Percentiles rank a stretch among this genome's conserved stretches.
Evolutionary conservation across 805 yeast species (phyloP).

Genomic region (Yamadazyma phyllophila): DNA sequence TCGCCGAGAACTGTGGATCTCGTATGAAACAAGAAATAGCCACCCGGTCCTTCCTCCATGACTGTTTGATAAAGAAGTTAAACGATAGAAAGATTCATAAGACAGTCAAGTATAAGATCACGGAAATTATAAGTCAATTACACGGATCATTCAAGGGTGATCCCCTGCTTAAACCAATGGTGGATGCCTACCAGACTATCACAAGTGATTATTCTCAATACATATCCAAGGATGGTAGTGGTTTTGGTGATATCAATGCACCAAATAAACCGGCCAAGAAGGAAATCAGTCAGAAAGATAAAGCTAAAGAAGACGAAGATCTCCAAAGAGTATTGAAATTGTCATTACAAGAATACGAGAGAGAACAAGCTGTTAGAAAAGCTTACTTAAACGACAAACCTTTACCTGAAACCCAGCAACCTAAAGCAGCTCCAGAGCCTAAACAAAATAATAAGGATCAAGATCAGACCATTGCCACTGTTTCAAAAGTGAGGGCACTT

Average conservation of each 20-base stretch:
- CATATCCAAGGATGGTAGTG: slow-evolving; percentile 9
- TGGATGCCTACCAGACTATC: slow-evolving; percentile 55
- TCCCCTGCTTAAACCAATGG: slow-evolving; percentile 71
- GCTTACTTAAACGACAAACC: slow-evolving; percentile 31
- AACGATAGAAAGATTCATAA: slow-evolving; percentile 59
- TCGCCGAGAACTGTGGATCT: slow-evolving; percentile 46
- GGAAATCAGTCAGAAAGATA: slow-evolving; percentile 44
- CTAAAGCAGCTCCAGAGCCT: slow-evolving; percentile 12
- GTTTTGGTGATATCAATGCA: slow-evolving; percentile 12
- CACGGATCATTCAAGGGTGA: slow-evolving; percentile 64
- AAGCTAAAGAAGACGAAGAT: slow-evolving; percentile 66
- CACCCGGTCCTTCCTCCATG: slow-evolving; percentile 33
- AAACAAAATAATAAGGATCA: neutral
- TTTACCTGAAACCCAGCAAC: slow-evolving; percentile 26
- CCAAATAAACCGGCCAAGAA: slow-evolving; percentile 63
- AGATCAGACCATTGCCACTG: slow-evolving; percentile 39
- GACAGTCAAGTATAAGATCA: slow-evolving; percentile 62
- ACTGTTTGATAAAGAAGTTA: slow-evolving; percentile 39
- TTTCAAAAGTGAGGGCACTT: slow-evolving; percentile 76
- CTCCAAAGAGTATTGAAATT: slow-evolving; percentile 70
- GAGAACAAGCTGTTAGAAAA: slow-evolving; percentile 32
- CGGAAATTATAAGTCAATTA: slow-evolving; percentile 68
- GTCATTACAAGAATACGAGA: slow-evolving; percentile 62
- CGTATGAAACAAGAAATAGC: slow-evolving; percentile 45
- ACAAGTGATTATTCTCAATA: slow-evolving; percentile 36